phyloP scores from a whole-genome alignment of 2,329 filamentous ascomycete species.

The Chalaropsis thielavioides region DNA sequence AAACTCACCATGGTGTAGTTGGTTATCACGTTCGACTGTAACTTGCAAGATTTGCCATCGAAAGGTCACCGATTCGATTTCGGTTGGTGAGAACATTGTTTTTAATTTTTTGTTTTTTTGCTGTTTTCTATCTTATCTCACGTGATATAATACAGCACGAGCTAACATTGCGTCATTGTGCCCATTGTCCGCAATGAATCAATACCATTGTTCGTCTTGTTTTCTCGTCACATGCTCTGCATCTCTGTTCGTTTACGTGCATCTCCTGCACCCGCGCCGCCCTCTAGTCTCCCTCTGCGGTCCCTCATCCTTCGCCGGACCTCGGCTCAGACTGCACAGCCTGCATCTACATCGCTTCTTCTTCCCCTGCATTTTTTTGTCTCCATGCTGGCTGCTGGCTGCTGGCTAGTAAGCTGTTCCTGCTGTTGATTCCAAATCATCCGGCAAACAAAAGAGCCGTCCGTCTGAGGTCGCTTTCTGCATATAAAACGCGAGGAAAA shows the following conservation, averaged over 20 bases:
- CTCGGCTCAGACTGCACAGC: neutral
- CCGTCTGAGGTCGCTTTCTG: no score
- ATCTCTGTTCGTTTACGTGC: neutral
- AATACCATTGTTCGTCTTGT: neutral
- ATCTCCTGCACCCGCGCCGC: neutral
- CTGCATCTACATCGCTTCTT: neutral
- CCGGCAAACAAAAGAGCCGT: neutral
- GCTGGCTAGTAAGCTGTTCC: neutral
- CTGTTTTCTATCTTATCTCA: neutral
- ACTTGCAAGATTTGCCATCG: constrained; percentile 13
- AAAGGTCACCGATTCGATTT: constrained; percentile 17
- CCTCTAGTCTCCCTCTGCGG: no score
- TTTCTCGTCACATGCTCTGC: neutral
- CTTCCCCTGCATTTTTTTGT: neutral
- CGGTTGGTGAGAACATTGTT: constrained; percentile 15
- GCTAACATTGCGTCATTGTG: neutral
- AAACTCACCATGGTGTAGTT: constrained; percentile 26
- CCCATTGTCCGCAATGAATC: no score
- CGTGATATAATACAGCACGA: no score
- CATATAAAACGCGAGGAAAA: neutral
- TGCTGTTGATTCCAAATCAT: neutral
- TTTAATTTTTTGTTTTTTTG: neutral
- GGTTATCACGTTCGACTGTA: constrained; percentile 18
- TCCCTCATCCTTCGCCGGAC: neutral
- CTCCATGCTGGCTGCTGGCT: neutral